These are phyloP conservation scores for Saussurea involucrata DNA, from an alignment of 129 eudicot genomes.

Conservation along the genomic window DNA sequence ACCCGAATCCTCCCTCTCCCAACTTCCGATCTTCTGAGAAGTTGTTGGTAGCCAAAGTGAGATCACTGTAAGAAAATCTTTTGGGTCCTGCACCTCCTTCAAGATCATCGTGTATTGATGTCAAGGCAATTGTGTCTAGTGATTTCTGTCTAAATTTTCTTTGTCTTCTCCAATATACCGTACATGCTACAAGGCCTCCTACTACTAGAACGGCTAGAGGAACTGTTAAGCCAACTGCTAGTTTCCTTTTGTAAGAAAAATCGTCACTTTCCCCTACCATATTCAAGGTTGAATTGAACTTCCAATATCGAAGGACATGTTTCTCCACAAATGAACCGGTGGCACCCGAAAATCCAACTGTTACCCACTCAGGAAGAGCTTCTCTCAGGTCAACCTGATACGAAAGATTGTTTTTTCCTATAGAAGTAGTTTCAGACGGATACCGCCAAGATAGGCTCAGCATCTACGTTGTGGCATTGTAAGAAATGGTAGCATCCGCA, in stretches of 20 bases:
- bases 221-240: neutral
- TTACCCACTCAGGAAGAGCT: constrained; percentile 10
- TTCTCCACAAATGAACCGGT: constrained; percentile 9
- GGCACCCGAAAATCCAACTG: constrained; percentile 31
- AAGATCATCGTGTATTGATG: constrained; percentile 26
- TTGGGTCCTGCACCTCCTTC: constrained; percentile 19
- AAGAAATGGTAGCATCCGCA: constrained; percentile 11
- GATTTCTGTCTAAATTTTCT: neutral
- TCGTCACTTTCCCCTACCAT: neutral
- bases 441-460: constrained; percentile 18
- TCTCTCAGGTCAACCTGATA: constrained; percentile 6
- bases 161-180: neutral
- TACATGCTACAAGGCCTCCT: neutral
- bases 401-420: neutral
- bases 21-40: neutral
- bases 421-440: neutral
- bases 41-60: neutral
- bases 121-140: neutral
- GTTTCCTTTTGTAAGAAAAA: neutral
- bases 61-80: neutral
- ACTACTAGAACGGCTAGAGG: neutral
- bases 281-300: constrained; percentile 19
- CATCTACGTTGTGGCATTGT: constrained; percentile 3
- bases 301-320: constrained; percentile 11
- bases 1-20: neutral